Conservation (phyloP, 2,329 filamentous ascomycete genomes). For the Sclerotinia sclerotiorum region DNA sequence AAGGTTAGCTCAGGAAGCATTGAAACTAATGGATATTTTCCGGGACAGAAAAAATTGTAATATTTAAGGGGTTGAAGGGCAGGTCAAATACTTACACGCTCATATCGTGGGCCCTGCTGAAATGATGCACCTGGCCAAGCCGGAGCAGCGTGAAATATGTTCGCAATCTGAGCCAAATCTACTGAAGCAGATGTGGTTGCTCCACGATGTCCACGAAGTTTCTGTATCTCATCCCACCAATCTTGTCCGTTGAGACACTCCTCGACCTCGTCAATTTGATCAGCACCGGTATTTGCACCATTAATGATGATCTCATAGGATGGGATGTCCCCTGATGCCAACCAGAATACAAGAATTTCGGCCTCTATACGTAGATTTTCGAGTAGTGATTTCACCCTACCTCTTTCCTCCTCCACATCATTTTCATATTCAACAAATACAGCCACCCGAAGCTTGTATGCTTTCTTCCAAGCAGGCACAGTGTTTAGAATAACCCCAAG, state of each 20-base stretch:
- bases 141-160: constrained; percentile 44
- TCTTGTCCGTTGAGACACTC: constrained; percentile 67
- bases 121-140: constrained; percentile 55
- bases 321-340: constrained; percentile 69
- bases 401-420: constrained; percentile 76
- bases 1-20: neutral
- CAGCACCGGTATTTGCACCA: constrained; percentile 56
- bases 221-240: constrained; percentile 80
- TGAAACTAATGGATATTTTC: neutral
- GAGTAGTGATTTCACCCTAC: constrained; percentile 69
- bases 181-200: constrained; percentile 41
- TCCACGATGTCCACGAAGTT: constrained; percentile 46
- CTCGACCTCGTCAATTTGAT: constrained; percentile 61
- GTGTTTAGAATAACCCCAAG: constrained; percentile 82
- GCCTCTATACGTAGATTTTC: constrained; percentile 82
- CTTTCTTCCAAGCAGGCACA: constrained; percentile 75
- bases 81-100: constrained; percentile 32
- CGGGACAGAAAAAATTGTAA: neutral
- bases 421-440: constrained; percentile 89
- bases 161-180: constrained; percentile 46
- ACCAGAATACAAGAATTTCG: constrained; percentile 76
- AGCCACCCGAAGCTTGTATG: constrained; percentile 71
- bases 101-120: constrained; percentile 49
- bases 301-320: constrained; percentile 80
- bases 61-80: no score